Percentiles rank a stretch among this genome's conserved stretches.
Conservation (phyloP, 2,329 filamentous ascomycete species). For the Tolypocladium sp. region DNA sequence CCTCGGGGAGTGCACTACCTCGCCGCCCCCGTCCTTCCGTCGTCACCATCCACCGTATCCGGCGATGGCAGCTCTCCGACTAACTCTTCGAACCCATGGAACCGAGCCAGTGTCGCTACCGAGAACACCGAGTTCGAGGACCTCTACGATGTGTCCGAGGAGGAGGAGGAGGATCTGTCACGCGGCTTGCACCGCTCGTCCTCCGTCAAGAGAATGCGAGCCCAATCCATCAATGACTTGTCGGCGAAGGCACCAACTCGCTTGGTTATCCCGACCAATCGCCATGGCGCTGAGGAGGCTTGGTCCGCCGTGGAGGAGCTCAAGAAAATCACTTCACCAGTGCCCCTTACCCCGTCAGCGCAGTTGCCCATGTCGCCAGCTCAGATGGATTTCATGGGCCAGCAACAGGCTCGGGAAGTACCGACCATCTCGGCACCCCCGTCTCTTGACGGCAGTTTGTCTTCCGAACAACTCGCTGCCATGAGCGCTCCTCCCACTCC, state of each 20-base stretch:
- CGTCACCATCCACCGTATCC: conserved; percentile 43
- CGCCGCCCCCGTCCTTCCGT: conserved; percentile 52
- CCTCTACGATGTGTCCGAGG: conserved; percentile 77
- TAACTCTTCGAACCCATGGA: conserved; percentile 52
- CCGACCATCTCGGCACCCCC: conserved; percentile 74
- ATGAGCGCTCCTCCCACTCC: conserved; percentile 82
- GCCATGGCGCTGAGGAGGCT: conserved; percentile 22
- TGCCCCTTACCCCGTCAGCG: conserved; percentile 54
- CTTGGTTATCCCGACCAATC: conserved; percentile 41
- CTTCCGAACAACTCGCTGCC: conserved; percentile 76
- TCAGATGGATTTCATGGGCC: conserved; percentile 60
- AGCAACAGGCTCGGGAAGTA: conserved; percentile 52
- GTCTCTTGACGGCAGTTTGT: conserved; percentile 81
- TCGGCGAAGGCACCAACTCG: conserved; percentile 27
- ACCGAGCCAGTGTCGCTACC: conserved; percentile 51
- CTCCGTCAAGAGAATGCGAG: conserved; percentile 26
- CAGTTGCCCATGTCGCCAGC: conserved; percentile 69
- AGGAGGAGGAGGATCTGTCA: conserved; percentile 43
- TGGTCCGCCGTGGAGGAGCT: conserved; percentile 35
- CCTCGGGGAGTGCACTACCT: conserved; percentile 60
- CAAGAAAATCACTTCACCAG: conserved; percentile 46
- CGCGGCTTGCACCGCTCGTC: conserved; percentile 14
- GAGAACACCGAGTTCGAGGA: conserved; percentile 73
- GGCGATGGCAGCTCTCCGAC: conserved; percentile 45
- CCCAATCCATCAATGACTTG: conserved; percentile 26